Conservation (phyloP, 441 rosid genomes). For the Theobroma grandiflorum region DNA sequence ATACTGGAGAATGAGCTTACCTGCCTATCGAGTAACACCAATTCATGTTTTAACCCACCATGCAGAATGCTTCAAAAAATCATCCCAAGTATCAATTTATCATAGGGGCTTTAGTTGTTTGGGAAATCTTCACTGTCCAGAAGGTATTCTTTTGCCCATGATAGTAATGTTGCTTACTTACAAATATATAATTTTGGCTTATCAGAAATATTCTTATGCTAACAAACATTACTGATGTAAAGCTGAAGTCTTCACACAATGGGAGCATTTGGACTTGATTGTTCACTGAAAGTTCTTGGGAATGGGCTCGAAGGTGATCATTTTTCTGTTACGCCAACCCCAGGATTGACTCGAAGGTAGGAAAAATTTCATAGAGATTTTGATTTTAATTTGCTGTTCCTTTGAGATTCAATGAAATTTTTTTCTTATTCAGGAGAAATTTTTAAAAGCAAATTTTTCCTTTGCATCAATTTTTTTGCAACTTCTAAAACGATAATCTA, state of each 20-base stretch:
- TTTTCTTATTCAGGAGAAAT: neutral
- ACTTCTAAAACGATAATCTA: neutral
- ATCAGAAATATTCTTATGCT: slow-evolving; percentile 12
- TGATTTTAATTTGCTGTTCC: neutral
- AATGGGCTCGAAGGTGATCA: slow-evolving; percentile 6
- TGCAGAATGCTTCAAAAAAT: slow-evolving; percentile 78
- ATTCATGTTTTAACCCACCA: slow-evolving; percentile 52
- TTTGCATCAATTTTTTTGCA: neutral
- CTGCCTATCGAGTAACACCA: slow-evolving; percentile 53
- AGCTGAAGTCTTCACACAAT: slow-evolving; percentile 18
- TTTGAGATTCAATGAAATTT: neutral
- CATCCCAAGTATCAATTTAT: slow-evolving; percentile 69
- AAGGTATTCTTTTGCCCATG: slow-evolving; percentile 6
- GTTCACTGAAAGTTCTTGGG: slow-evolving; percentile 8
- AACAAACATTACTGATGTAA: neutral
- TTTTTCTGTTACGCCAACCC: slow-evolving; percentile 11
- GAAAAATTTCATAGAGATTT: slow-evolving; percentile 1
- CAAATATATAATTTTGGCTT: neutral
- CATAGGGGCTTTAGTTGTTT: slow-evolving; percentile 28
- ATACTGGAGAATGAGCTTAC: slow-evolving; percentile 80
- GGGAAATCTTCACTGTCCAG: neutral
- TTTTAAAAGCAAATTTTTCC: neutral
- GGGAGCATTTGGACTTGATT: slow-evolving; percentile 22
- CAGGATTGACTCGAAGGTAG: slow-evolving; percentile 5
- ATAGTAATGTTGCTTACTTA: neutral